Evolutionary conservation across 2,329 filamentous ascomycete species (phyloP).

Genomic region (Monosporascus sp.): DNA sequence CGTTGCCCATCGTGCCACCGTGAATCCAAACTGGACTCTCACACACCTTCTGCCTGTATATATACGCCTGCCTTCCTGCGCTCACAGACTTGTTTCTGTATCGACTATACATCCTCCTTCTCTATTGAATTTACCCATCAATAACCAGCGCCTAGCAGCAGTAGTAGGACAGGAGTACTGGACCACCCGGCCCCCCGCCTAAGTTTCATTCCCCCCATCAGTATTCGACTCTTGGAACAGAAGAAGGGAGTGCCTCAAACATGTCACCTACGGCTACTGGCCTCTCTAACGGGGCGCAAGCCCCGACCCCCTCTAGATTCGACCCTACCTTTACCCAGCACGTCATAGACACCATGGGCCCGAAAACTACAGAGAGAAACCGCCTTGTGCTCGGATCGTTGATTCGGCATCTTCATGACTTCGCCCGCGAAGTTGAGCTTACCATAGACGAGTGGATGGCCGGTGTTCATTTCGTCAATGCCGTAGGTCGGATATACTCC

Average conservation of each 20-base stretch:
- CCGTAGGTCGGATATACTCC: conserved; percentile 57
- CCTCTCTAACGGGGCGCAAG: conserved; percentile 20
- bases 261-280: conserved; percentile 25
- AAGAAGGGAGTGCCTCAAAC: background rate
- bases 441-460: conserved; percentile 72
- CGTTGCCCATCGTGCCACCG: background rate
- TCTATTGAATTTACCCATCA: no score
- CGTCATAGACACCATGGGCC: conserved; percentile 69
- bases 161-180: no score
- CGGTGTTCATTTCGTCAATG: conserved; percentile 71
- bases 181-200: background rate
- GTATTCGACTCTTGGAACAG: background rate
- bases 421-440: conserved; percentile 71
- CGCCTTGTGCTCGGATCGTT: conserved; percentile 58
- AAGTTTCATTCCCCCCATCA: background rate
- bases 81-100: no score
- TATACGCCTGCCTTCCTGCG: background rate
- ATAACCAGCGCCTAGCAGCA: no score
- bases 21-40: background rate
- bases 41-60: conserved; percentile 1
- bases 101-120: no score
- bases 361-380: conserved; percentile 60
- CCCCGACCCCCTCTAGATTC: conserved; percentile 42
- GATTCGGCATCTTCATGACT: conserved; percentile 72
- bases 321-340: conserved; percentile 73